phyloP scores from a whole-genome alignment of 306 rosid species.

The Prunus mongolica region DNA sequence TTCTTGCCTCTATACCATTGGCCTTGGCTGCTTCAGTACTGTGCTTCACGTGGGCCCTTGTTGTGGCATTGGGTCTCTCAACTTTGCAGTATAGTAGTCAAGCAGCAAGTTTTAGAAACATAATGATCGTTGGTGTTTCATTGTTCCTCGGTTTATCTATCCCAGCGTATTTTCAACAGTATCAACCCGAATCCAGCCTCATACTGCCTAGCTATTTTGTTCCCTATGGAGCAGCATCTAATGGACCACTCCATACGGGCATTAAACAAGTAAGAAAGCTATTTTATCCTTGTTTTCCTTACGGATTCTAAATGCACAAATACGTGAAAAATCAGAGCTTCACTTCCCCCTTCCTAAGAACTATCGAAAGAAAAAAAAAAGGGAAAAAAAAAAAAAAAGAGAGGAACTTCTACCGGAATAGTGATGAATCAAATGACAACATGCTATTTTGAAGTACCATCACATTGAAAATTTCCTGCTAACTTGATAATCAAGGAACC shows the following conservation, averaged over 20 bases:
- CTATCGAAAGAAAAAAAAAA: neutral
- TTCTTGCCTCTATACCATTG: slow-evolving; percentile 91
- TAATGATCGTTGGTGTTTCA: slow-evolving; percentile 72
- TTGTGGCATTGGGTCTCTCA: slow-evolving; percentile 68
- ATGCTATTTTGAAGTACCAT: neutral
- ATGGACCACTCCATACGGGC: slow-evolving; percentile 73
- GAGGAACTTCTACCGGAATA: neutral
- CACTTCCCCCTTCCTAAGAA: neutral
- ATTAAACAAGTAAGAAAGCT: slow-evolving; percentile 48
- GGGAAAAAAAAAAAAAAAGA: neutral
- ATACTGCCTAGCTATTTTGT: slow-evolving; percentile 80
- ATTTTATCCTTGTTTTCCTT: neutral
- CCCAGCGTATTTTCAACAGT: slow-evolving; percentile 92
- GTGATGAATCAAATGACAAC: neutral
- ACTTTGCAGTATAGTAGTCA: slow-evolving; percentile 66
- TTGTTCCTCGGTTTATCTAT: slow-evolving; percentile 92
- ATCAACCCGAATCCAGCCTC: slow-evolving; percentile 58
- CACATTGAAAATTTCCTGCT: neutral
- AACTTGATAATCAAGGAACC: neutral
- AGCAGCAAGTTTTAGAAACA: slow-evolving; percentile 75
- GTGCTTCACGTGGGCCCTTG: slow-evolving; percentile 92
- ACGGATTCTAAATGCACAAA: neutral
- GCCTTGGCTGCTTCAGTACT: slow-evolving; percentile 84
- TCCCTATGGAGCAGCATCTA: slow-evolving; percentile 88
- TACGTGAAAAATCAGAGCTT: neutral